Evolutionary conservation across 1,139 yeast species (phyloP).

Genomic region (Diutina catenulata): DNA sequence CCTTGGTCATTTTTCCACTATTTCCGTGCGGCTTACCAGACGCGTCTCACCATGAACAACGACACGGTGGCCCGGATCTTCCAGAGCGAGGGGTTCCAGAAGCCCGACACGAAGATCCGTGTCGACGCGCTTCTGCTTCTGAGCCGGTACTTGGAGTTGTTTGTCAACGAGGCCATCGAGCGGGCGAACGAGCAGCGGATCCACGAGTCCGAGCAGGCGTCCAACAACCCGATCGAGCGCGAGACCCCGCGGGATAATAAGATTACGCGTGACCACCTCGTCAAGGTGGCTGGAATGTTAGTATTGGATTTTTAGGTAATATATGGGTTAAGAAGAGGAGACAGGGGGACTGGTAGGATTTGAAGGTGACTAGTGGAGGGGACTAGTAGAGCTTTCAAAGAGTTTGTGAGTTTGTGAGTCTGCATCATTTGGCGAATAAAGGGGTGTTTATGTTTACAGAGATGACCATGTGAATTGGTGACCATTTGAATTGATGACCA

Average conservation of each 20-base stretch:
- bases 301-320: constrained; percentile 37
- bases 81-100: constrained; percentile 39
- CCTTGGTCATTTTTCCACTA: no score
- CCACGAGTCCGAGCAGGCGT: not conserved
- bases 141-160: constrained; percentile 46
- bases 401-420: no score
- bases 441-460: no score
- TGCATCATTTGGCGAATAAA: no score
- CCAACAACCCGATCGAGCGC: not conserved
- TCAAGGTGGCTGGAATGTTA: constrained; percentile 42
- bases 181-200: constrained; percentile 45
- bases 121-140: constrained; percentile 37
- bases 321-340: no score
- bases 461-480: no score
- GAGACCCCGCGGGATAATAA: not conserved
- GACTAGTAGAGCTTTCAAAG: no score
- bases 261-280: constrained; percentile 21
- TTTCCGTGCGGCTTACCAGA: no score
- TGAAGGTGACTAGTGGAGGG: no score
- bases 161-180: constrained; percentile 51
- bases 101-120: constrained; percentile 36
- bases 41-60: no score
- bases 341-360: no score
- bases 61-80: constrained; percentile 44
- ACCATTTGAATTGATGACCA: no score